Conservation (phyloP, 352 stramenopile species). For the Phytophthora rubi region DNA sequence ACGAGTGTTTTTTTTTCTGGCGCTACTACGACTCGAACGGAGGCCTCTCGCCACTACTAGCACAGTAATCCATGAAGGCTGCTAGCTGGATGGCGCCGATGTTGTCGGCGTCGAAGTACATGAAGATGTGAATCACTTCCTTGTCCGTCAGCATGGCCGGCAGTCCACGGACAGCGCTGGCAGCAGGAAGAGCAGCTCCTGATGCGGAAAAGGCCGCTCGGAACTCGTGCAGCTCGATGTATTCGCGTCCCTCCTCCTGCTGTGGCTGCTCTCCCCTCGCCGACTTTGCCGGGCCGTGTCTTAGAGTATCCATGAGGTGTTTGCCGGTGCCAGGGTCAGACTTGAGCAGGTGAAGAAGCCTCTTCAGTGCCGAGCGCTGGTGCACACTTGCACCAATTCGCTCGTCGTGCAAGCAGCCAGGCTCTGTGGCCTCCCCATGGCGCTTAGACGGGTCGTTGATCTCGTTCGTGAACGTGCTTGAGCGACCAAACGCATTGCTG, state of each 20-base stretch:
- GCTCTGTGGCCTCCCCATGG: constrained; percentile 75
- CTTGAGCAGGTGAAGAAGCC: constrained; percentile 39
- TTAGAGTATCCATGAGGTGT: constrained; percentile 36
- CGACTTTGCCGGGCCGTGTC: constrained; percentile 9
- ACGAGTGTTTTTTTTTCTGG: neutral
- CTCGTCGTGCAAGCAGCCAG: constrained; percentile 55
- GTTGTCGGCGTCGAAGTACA: constrained; percentile 76
- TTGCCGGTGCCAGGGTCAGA: constrained; percentile 23
- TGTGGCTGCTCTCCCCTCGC: constrained; percentile 21
- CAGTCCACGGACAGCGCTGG: constrained; percentile 12
- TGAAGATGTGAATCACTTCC: constrained; percentile 81
- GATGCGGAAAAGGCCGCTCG: constrained; percentile 31
- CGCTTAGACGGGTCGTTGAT: constrained; percentile 66
- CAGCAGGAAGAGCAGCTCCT: constrained; percentile 10
- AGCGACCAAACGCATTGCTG: constrained; percentile 66
- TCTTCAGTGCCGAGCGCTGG: constrained; percentile 65
- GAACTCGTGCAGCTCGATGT: constrained; percentile 64
- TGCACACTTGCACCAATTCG: constrained; percentile 58
- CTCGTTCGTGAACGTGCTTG: constrained; percentile 79
- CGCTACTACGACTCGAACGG: constrained; percentile 28
- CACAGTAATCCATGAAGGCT: constrained; percentile 50
- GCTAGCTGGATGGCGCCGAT: constrained; percentile 62
- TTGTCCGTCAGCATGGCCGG: constrained; percentile 43
- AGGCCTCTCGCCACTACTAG: constrained; percentile 23
- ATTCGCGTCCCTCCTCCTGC: constrained; percentile 28